These are phyloP conservation scores for Entoloma clypeatum DNA, from an alignment of 1,284 basidiomycete genomes.

Conservation along the genomic window DNA sequence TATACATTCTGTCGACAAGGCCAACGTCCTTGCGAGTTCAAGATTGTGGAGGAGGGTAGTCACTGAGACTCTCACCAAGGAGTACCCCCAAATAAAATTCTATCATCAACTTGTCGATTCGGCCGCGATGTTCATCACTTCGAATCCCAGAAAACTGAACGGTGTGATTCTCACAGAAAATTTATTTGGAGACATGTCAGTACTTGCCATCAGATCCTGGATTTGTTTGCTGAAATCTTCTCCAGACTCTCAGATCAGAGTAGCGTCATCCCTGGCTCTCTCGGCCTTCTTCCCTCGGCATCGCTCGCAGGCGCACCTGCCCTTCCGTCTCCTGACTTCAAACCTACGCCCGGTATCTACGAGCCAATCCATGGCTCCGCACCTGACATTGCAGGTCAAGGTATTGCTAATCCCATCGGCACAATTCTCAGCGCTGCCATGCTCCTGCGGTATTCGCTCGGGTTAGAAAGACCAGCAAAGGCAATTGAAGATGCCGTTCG, in stretches of 20 bases:
- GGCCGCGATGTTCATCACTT: slow-evolving; percentile 94
- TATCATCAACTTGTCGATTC: slow-evolving; percentile 96
- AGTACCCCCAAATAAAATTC: slow-evolving; percentile 83
- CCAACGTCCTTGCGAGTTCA: slow-evolving; percentile 95
- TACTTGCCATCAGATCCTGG: slow-evolving; percentile 12
- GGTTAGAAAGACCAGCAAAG: slow-evolving; percentile 77
- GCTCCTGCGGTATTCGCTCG: slow-evolving; percentile 93
- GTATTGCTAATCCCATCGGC: slow-evolving; percentile 96
- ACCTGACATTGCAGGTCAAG: slow-evolving; percentile 93
- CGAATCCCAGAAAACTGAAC: slow-evolving; percentile 91
- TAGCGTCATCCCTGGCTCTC: slow-evolving; percentile 96
- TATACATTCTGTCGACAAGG: slow-evolving; percentile 97
- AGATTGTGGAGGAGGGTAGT: slow-evolving; percentile 94
- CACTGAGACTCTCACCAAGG: slow-evolving; percentile 74
- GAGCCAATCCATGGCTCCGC: slow-evolving; percentile 97
- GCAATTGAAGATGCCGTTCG: slow-evolving; percentile 88
- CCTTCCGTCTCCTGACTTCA: slow-evolving; percentile 65
- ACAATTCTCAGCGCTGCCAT: slow-evolving; percentile 96
- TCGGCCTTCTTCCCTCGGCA: slow-evolving; percentile 94
- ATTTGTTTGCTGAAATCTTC: slow-evolving; percentile 7
- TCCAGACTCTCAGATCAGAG: slow-evolving; percentile 90
- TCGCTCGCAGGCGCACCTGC: slow-evolving; percentile 91
- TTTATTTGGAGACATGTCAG: slow-evolving; percentile 94
- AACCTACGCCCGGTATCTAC: slow-evolving; percentile 82
- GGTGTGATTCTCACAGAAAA: slow-evolving; percentile 95